Base-by-base conservation (phyloP, 306 rosid species). In the Inga oerstediana region DNA sequence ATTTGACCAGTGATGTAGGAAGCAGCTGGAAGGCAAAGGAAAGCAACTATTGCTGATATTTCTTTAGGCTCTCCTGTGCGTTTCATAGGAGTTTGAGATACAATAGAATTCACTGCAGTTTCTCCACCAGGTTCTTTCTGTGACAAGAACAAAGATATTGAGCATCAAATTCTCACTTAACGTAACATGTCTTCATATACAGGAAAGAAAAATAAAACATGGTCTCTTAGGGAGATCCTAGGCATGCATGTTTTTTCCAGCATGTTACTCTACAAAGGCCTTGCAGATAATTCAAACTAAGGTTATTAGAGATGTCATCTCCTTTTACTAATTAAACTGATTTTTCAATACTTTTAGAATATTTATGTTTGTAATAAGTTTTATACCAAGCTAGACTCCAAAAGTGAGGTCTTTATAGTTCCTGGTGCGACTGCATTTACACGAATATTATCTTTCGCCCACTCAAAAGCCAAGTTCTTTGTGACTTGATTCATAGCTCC, bases 381-480 rank as follows among this genome's bases (percentile, higher is more conserved):
- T 69, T 39, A 11, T 81, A 85, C 85, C 81, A 5, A 0, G 10
- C 2, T 0, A 32, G 49, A 8, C 16, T 81, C 48, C 48, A 84
- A 59, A 7, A 87, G 56, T 5, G 8, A 0, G 62, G 89, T 89
- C 59, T 2, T 81, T 14, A 81, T 79, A 14, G 69, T 8, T 82
- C 93, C 88, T 13, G 97, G 92, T 68, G 93, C 92, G 11, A 93
- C 93, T 51, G 75, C 83, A 78, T 87, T 93, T 16, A 84, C 70
- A 4, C 95, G 89, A 65, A 89, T 91, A 8, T 83, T 84, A 78
- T 93, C 97, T 86, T 85, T 87, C 52, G 90, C 91, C 97, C 97
- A 93, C 78, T 93, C 95, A n/a, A 89, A 75, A 10, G 95, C 94
- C 52, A 91, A 56, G 85, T 89, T 93, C 83, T 62, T 90, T 13